Percentiles rank a stretch among this genome's conserved stretches.
These are phyloP conservation scores for Sugiyamaella neomexicana DNA, from an alignment of 1,139 yeast genomes.

Conservation along the genomic window DNA sequence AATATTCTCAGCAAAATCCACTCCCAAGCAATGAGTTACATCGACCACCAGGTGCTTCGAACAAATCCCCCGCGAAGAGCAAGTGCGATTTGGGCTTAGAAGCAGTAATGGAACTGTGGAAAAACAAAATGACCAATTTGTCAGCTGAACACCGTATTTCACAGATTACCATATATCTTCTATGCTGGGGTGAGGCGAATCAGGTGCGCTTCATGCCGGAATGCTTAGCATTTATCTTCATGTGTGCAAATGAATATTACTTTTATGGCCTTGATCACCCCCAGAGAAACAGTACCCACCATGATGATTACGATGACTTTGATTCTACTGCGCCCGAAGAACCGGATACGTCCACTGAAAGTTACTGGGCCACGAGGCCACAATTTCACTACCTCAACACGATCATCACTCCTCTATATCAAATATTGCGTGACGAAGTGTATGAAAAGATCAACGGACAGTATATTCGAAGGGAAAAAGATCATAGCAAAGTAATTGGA, in stretches of 20 bases:
- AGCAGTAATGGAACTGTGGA: constrained; percentile 55
- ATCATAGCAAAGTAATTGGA: constrained; percentile 71
- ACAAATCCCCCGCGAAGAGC: background rate
- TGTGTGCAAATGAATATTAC: constrained; percentile 72
- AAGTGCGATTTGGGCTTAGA: constrained; percentile 26
- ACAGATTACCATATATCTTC: constrained; percentile 66
- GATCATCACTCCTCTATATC: constrained; percentile 73
- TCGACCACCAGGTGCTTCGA: background rate
- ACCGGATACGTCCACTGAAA: background rate
- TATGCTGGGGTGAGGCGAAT: constrained; percentile 91
- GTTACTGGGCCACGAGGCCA: background rate
- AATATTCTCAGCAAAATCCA: background rate
- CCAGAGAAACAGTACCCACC: background rate
- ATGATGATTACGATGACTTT: constrained; percentile 1
- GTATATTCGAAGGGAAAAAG: constrained; percentile 55
- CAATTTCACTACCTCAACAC: constrained; percentile 56
- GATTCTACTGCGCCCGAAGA: background rate
- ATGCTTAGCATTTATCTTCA: constrained; percentile 75
- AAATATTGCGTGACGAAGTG: constrained; percentile 58
- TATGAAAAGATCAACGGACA: constrained; percentile 43
- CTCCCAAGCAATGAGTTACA: background rate
- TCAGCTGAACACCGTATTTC: constrained; percentile 56
- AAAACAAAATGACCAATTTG: constrained; percentile 55
- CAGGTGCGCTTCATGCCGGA: constrained; percentile 84
- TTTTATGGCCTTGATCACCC: constrained; percentile 29